A percentile compares a stretch with the other conserved stretches of the same genome.
These are phyloP conservation scores for Cadophora sp. DNA, from an alignment of 2,329 filamentous ascomycete genomes.

Conservation along the genomic window DNA sequence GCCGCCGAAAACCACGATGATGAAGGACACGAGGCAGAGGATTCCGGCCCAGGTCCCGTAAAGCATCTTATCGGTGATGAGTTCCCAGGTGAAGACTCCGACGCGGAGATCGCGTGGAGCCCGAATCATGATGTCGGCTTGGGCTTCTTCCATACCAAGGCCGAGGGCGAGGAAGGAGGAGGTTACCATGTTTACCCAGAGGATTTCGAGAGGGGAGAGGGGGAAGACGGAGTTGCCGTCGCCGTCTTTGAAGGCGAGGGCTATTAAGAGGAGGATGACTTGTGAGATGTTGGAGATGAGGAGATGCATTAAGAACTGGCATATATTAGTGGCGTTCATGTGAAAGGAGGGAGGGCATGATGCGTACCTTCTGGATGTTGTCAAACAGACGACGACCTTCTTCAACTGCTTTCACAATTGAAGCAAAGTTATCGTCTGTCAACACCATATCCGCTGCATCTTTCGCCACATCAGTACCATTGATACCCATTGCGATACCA, in stretches of 20 bases:
- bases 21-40: constrained; percentile 66
- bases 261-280: constrained; percentile 71
- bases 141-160: constrained; percentile 72
- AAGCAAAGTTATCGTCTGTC: constrained; percentile 87
- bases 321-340: constrained; percentile 1
- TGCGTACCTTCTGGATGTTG: constrained; percentile 77
- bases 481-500: constrained; percentile 93
- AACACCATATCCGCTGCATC: constrained; percentile 93
- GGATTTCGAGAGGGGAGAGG: constrained; percentile 73
- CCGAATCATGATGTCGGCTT: constrained; percentile 70
- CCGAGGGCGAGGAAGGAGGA: constrained; percentile 75
- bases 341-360: neutral
- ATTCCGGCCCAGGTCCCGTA: constrained; percentile 70
- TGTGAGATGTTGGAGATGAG: constrained; percentile 75
- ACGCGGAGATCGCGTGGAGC: constrained; percentile 66
- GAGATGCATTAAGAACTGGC: constrained; percentile 66
- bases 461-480: constrained; percentile 96
- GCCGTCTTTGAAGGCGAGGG: constrained; percentile 70
- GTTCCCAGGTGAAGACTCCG: constrained; percentile 68
- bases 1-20: constrained; percentile 60
- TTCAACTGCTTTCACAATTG: constrained; percentile 92
- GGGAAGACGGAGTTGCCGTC: constrained; percentile 69
- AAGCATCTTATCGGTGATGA: constrained; percentile 70
- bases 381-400: constrained; percentile 99
- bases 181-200: constrained; percentile 80